Evolutionary conservation across 2,329 filamentous ascomycete genomes (phyloP).

Genomic region (Verticillium dahliae): DNA sequence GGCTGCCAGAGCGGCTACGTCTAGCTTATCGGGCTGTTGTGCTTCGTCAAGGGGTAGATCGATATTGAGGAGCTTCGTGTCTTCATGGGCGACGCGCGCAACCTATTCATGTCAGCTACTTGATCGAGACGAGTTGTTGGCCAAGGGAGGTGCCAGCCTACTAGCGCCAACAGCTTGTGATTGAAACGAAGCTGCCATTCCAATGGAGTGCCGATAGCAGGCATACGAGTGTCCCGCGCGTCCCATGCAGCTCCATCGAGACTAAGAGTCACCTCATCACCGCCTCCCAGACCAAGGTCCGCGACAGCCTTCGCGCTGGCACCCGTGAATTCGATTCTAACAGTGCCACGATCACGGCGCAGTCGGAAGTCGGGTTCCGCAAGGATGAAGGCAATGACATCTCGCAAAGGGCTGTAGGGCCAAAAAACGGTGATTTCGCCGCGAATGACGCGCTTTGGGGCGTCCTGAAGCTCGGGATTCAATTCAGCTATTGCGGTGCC

Average conservation of each 20-base stretch:
- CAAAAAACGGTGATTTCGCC: slow-evolving; percentile 80
- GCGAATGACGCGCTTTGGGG: slow-evolving; percentile 42
- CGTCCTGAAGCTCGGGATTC: slow-evolving; percentile 36
- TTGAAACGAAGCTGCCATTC: slow-evolving; percentile 55
- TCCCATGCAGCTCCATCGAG: slow-evolving; percentile 65
- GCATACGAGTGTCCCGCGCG: slow-evolving; percentile 39
- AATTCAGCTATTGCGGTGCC: slow-evolving; percentile 50
- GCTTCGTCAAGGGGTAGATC: slow-evolving; percentile 28
- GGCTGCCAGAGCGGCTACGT: not conserved
- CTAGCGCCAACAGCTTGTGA: slow-evolving; percentile 41
- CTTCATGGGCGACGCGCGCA: slow-evolving; percentile 7
- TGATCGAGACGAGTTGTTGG: not conserved
- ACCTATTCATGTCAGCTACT: not conserved
- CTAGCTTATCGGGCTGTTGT: not conserved
- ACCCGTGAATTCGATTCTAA: slow-evolving; percentile 70
- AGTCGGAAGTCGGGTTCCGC: slow-evolving; percentile 80
- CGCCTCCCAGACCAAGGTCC: slow-evolving; percentile 63
- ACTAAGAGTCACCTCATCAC: slow-evolving; percentile 65
- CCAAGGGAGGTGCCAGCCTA: slow-evolving; percentile 14
- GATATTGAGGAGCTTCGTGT: slow-evolving; percentile 45
- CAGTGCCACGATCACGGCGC: slow-evolving; percentile 70
- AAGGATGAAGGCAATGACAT: slow-evolving; percentile 70
- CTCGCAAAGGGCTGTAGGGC: slow-evolving; percentile 78
- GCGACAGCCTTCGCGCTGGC: slow-evolving; percentile 64
- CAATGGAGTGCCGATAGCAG: slow-evolving; percentile 42